These are phyloP conservation scores for Aspergillus steynii DNA, from an alignment of 495 filamentous ascomycete genomes.

Conservation along the genomic window DNA sequence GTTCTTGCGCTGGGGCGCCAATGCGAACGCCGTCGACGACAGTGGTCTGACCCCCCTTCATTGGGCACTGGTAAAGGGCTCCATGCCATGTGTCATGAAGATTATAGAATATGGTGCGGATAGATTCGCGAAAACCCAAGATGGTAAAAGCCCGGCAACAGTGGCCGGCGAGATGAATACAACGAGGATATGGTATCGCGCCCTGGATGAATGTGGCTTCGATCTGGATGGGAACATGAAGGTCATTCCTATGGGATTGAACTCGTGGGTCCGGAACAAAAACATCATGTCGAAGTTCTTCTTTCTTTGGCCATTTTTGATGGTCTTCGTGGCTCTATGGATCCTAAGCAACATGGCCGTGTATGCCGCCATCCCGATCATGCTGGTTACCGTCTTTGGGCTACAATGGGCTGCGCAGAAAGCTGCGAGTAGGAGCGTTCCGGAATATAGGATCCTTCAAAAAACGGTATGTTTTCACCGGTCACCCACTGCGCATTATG, in stretches of 20 bases:
- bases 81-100: constrained; percentile 80
- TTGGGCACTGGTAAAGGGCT: constrained; percentile 95
- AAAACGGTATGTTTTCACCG: constrained; percentile 64
- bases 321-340: constrained; percentile 67
- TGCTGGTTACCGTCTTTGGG: constrained; percentile 61
- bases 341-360: constrained; percentile 74
- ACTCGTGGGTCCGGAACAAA: constrained; percentile 67
- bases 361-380: constrained; percentile 71
- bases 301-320: constrained; percentile 83
- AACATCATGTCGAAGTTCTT: constrained; percentile 82
- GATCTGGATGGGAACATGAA: constrained; percentile 73
- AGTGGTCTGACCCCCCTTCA: constrained; percentile 91
- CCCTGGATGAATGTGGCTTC: constrained; percentile 82
- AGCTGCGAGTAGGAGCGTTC: constrained; percentile 73
- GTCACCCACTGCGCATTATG: not conserved
- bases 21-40: constrained; percentile 86
- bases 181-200: constrained; percentile 74
- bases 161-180: constrained; percentile 91
- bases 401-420: constrained; percentile 80
- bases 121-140: constrained; percentile 79
- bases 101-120: constrained; percentile 93
- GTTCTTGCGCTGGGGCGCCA: constrained; percentile 92
- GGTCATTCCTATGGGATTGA: constrained; percentile 50
- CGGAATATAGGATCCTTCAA: constrained; percentile 83
- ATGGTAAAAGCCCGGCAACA: constrained; percentile 82